phyloP scores from a whole-genome alignment of 208 protist species.

The Leishmania martiniquensis region DNA sequence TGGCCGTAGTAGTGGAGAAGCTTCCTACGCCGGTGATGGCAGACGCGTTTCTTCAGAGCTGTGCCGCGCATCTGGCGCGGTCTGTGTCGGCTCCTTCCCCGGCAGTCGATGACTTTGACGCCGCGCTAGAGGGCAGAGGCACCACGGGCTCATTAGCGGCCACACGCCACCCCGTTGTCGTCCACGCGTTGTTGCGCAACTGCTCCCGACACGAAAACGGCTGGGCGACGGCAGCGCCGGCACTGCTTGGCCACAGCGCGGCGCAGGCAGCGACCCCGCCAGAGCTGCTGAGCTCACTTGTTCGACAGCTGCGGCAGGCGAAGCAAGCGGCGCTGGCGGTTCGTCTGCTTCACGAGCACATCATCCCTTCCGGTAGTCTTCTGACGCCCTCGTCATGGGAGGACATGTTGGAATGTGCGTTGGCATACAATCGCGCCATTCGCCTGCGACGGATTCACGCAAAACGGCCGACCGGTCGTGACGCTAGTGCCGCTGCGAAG shows the following conservation, averaged over 20 bases:
- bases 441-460: neutral
- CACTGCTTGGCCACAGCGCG: constrained; percentile 46
- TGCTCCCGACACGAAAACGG: constrained; percentile 39
- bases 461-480: neutral
- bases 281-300: constrained; percentile 56
- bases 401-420: constrained; percentile 60
- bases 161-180: constrained; percentile 57
- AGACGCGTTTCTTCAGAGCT: constrained; percentile 42
- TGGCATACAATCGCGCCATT: constrained; percentile 69
- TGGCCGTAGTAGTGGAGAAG: constrained; percentile 67
- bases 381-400: constrained; percentile 54
- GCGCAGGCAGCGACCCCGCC: constrained; percentile 47
- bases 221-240: constrained; percentile 44
- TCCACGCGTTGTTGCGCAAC: constrained; percentile 63
- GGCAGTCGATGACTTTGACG: neutral
- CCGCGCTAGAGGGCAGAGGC: neutral
- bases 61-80: constrained; percentile 23
- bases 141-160: constrained; percentile 8
- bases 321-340: constrained; percentile 54
- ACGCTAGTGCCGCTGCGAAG: neutral
- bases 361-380: constrained; percentile 56
- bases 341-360: constrained; percentile 66
- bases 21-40: constrained; percentile 53
- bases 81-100: neutral
- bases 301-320: constrained; percentile 63